Evolutionary conservation across 2,329 filamentous ascomycete genomes (phyloP), one percentile per base, ranked within the genome.

Genomic region (Cladosporium sp.): DNA sequence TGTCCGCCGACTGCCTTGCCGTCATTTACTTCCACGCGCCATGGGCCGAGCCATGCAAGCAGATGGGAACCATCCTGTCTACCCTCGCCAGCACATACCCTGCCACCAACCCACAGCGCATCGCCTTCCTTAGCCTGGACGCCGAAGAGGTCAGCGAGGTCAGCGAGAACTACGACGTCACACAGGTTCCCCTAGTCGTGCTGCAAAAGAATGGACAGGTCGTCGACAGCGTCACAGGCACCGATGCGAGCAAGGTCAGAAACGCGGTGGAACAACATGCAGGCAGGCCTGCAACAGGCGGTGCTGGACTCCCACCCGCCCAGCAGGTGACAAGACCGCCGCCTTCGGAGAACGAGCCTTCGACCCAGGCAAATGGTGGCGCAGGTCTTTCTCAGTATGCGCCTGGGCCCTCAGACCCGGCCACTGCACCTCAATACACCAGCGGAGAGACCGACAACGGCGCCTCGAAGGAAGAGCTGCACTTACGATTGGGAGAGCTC

Each of bases 21-120:
- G 82, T 97, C 70, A 85, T 96, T 71, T 97, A 92, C 73, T 99
- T 99, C 81, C 89, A 97, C 74, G 92, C 94, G 19, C 89, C 92
- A 65, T 99, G 94, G 94, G 94, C 94, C 30, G 92, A 92, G 60
- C 94, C 94, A 47, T 97, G 94, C 80, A 87, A 89, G 63, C 92
- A 97, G 77, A 97, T 97, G 92, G 85, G 84, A 66, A 89, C 87
- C 52, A 89, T 97, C 67, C 85, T 99, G 64, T 82, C 84, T 70
- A 88, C 91, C 20, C 89, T 99, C 65, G 92, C 93, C 64, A 85
- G 86, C 70, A 91, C 92, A 73, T 96, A 96, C 77, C 85, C 90
- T 62, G 81, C 84, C 68, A 81, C 84, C 64, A 78, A 82, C 64
- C 86, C 88, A 42, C 81, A 82, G 15, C 59, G 59, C n/a, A 88